Evolutionary conservation across 768 basidiomycete species (phyloP).

Genomic region (Hortiboletus campestris): DNA sequence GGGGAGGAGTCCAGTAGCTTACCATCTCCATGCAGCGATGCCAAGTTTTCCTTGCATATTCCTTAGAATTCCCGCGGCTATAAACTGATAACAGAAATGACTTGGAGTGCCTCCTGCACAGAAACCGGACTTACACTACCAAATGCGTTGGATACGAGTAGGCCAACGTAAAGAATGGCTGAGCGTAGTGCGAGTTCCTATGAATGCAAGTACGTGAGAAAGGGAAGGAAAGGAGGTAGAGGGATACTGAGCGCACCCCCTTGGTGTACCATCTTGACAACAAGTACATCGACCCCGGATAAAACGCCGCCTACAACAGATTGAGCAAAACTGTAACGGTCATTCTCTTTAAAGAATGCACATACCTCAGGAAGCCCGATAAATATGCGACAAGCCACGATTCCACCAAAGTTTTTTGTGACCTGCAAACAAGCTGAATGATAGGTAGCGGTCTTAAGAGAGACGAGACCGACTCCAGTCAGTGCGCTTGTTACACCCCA

Average conservation of each 20-base stretch:
- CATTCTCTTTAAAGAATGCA: no score
- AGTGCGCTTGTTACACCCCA: constrained; percentile 65
- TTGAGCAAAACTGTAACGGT: background rate
- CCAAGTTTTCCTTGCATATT: constrained; percentile 68
- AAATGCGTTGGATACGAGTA: constrained; percentile 66
- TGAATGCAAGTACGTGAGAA: background rate
- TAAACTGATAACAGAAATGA: constrained; percentile 38
- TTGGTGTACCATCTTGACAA: constrained; percentile 57
- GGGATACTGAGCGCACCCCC: constrained; percentile 15
- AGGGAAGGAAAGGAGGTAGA: background rate
- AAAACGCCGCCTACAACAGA: constrained; percentile 51
- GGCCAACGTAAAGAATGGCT: constrained; percentile 57
- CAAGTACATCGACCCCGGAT: constrained; percentile 52
- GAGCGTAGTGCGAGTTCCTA: constrained; percentile 65
- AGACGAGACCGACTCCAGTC: constrained; percentile 48
- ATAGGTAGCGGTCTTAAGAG: background rate
- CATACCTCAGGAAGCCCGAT: constrained; percentile 60
- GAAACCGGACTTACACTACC: constrained; percentile 47
- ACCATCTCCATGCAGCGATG: constrained; percentile 72
- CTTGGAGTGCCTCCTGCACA: no score
- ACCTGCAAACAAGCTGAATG: constrained; percentile 34
- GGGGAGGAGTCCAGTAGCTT: constrained; percentile 6
- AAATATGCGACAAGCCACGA: constrained; percentile 56
- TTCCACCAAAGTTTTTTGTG: constrained; percentile 52
- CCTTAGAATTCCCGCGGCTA: constrained; percentile 74